Percentiles rank a stretch among this genome's conserved stretches.
phyloP scores from a whole-genome alignment of 106 monocot genomes.

The Chionographis japonica region DNA sequence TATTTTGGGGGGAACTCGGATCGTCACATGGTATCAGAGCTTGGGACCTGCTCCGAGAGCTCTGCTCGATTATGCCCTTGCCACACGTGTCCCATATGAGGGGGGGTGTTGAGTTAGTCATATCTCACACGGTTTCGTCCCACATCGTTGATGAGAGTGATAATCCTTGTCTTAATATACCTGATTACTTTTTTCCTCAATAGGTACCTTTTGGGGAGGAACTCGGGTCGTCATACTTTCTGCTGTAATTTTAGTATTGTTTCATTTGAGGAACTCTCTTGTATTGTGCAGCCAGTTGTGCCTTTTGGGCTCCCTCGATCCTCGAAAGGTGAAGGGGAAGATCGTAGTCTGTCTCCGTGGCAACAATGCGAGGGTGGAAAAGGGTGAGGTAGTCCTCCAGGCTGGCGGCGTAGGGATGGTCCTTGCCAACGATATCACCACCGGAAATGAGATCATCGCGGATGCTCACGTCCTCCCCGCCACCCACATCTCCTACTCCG shows the following conservation, averaged over 20 bases:
- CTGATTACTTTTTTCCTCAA: too few species aligned
- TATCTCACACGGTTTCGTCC: too few species aligned
- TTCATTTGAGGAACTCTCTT: background rate
- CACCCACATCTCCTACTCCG: constrained; percentile 29
- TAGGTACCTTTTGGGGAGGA: too few species aligned
- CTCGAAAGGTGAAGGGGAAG: constrained; percentile 34
- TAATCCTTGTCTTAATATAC: background rate
- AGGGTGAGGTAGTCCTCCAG: constrained; percentile 16
- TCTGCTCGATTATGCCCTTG: too few species aligned
- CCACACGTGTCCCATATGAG: too few species aligned
- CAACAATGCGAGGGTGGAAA: constrained; percentile 11
- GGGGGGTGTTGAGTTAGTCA: too few species aligned
- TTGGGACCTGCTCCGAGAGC: too few species aligned
- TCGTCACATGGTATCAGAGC: too few species aligned
- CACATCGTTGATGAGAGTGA: background rate
- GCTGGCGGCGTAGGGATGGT: constrained; percentile 55
- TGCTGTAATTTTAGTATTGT: too few species aligned
- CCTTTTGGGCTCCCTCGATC: constrained; percentile 20
- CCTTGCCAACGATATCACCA: constrained; percentile 18
- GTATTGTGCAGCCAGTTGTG: constrained; percentile 25
- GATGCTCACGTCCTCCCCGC: constrained; percentile 38
- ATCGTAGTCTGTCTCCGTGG: constrained; percentile 39
- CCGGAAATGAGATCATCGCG: constrained; percentile 23
- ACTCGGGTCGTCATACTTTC: too few species aligned
- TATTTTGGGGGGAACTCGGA: too few species aligned